A percentile compares a stretch with the other conserved stretches of the same genome.
phyloP scores from a whole-genome alignment of 495 filamentous ascomycete genomes.

The Penicillium angulare region DNA sequence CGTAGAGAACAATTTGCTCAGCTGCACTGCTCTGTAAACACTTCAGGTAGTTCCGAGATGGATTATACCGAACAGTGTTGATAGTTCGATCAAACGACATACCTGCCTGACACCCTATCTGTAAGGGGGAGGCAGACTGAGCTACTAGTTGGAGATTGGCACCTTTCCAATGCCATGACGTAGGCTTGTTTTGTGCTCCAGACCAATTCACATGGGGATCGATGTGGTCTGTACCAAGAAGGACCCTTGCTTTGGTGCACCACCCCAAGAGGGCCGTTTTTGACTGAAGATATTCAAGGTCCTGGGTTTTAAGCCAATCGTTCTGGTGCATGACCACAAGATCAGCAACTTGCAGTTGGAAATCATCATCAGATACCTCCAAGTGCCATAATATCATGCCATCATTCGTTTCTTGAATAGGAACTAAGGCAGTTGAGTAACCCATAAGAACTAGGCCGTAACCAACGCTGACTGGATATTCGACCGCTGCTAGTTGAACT shows the following conservation, averaged over 20 bases:
- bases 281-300: slow-evolving; percentile 1
- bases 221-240: slow-evolving; percentile 1
- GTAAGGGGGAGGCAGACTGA: slow-evolving; percentile 6
- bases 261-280: slow-evolving; percentile 9
- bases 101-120: slow-evolving; percentile 1
- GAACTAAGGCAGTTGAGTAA: not conserved
- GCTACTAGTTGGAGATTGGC: not conserved
- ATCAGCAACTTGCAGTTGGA: slow-evolving; percentile 1
- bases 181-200: not conserved
- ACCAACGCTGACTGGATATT: slow-evolving; percentile 1
- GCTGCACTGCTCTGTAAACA: not conserved
- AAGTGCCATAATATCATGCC: slow-evolving; percentile 7
- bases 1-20: slow-evolving; percentile 9
- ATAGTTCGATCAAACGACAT: not conserved
- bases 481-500: slow-evolving; percentile 1
- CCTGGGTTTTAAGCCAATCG: not conserved
- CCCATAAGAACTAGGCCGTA: not conserved
- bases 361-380: not conserved
- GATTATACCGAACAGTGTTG: not conserved
- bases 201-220: slow-evolving; percentile 8
- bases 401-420: not conserved
- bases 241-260: slow-evolving; percentile 3
- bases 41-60: slow-evolving; percentile 6
- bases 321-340: not conserved
- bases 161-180: slow-evolving; percentile 5